These are phyloP conservation scores for Magnolia officinalis DNA, from an alignment of 164 flowering plant genomes.

Conservation along the genomic window DNA sequence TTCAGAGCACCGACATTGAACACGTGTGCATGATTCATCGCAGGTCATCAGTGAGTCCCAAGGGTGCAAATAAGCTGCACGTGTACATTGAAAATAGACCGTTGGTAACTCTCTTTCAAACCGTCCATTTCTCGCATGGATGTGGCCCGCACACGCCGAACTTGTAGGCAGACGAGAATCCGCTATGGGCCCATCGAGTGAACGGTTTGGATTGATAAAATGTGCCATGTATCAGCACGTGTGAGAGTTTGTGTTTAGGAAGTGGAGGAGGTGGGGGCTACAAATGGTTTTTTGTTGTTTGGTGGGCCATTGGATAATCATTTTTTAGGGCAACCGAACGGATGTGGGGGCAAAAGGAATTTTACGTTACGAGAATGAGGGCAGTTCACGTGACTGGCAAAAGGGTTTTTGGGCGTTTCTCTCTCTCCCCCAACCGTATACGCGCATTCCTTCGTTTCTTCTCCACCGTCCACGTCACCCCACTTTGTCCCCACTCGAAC, in stretches of 20 bases:
- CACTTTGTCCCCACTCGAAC: background rate
- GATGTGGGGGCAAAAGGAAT: background rate
- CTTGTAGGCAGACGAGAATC: too few species aligned
- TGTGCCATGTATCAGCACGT: background rate
- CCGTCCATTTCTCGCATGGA: background rate
- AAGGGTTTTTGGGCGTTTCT: background rate
- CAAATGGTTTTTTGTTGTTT: background rate
- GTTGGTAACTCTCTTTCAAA: background rate
- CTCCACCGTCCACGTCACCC: constrained; percentile 7
- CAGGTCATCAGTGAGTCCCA: background rate
- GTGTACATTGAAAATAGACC: background rate
- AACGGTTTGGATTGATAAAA: background rate
- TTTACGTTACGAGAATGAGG: constrained; percentile 8
- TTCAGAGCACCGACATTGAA: too few species aligned
- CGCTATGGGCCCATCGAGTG: background rate
- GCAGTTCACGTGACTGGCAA: constrained; percentile 8
- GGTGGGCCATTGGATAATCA: background rate
- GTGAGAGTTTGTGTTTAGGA: background rate
- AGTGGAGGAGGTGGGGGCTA: background rate
- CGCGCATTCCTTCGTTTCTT: constrained; percentile 6
- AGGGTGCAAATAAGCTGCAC: background rate
- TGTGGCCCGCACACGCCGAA: too few species aligned
- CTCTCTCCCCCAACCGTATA: background rate
- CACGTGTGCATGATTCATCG: too few species aligned
- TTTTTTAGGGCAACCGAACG: background rate